Percentiles rank a stretch among this genome's conserved stretches.
Evolutionary conservation across 306 rosid species (phyloP).

Genomic region (Albizia julibrissin): DNA sequence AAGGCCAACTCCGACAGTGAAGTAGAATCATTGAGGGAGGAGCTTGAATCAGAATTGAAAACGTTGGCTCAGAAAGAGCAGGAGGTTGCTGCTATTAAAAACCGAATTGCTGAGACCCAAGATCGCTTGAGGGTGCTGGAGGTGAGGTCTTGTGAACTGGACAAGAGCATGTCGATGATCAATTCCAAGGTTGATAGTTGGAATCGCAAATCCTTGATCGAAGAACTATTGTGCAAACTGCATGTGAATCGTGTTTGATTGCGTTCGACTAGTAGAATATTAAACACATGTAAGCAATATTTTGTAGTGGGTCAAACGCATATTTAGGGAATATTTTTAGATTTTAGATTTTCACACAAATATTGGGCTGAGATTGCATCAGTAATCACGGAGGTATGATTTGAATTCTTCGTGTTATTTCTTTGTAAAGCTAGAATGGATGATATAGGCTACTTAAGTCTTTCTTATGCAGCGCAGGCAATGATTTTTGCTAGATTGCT

Average conservation of each 20-base stretch:
- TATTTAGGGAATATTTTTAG: background rate
- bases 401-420: background rate
- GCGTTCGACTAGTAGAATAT: background rate
- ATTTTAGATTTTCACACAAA: background rate
- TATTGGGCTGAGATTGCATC: background rate
- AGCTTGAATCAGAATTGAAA: conserved; percentile 57
- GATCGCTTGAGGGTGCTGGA: conserved; percentile 66
- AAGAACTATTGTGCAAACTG: conserved; percentile 45
- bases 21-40: conserved; percentile 50
- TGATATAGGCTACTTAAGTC: background rate
- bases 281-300: conserved; percentile 6
- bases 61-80: conserved; percentile 62
- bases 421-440: background rate
- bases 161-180: conserved; percentile 40
- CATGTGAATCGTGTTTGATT: background rate
- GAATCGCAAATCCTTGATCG: conserved; percentile 45
- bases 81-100: conserved; percentile 54
- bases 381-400: background rate
- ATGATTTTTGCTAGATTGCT: background rate
- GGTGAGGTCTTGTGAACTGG: conserved; percentile 52
- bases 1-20: conserved; percentile 53
- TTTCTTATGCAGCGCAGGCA: background rate
- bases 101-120: conserved; percentile 47
- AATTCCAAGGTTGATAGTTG: conserved; percentile 56
- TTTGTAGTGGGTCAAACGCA: background rate